Conservation (phyloP, 2,329 filamentous ascomycete genomes). For the Calonectria pseudoturangicola region DNA sequence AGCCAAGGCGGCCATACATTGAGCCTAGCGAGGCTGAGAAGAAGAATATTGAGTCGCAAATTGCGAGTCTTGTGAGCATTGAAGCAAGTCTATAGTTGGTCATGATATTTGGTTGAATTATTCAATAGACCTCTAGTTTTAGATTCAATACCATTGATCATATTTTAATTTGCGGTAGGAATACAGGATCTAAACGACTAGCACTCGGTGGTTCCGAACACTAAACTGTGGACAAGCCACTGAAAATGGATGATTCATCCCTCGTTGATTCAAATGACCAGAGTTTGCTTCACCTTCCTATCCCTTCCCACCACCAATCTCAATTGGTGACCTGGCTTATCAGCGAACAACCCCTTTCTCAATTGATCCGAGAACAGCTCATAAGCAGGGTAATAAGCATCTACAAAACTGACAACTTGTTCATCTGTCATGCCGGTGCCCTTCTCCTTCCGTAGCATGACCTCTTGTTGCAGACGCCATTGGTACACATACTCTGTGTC, state of each 20-base stretch:
- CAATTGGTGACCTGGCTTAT: conserved; percentile 8
- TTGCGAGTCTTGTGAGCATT: conserved; percentile 65
- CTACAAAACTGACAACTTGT: conserved; percentile 16
- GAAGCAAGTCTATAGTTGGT: conserved; percentile 53
- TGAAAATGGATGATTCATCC: no score
- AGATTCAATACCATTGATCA: not conserved
- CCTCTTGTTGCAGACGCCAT: conserved; percentile 16
- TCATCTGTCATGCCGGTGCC: conserved; percentile 13
- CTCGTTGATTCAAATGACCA: not conserved
- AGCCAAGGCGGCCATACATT: conserved; percentile 77
- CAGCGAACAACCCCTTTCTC: conserved; percentile 9
- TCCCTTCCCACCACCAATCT: not conserved
- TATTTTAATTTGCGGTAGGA: not conserved
- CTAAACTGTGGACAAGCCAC: no score
- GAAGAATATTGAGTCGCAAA: conserved; percentile 62
- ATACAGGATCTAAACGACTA: not conserved
- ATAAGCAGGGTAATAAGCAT: conserved; percentile 17
- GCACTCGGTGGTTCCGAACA: no score
- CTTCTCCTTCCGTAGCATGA: conserved; percentile 1
- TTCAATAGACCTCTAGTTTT: not conserved
- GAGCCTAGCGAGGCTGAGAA: conserved; percentile 65
- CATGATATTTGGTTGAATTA: not conserved
- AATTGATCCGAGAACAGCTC: not conserved
- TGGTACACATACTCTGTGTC: conserved; percentile 14
- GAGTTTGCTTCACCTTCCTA: conserved; percentile 13